Conservation (phyloP, 441 rosid genomes). For the Eruca vesicaria region DNA sequence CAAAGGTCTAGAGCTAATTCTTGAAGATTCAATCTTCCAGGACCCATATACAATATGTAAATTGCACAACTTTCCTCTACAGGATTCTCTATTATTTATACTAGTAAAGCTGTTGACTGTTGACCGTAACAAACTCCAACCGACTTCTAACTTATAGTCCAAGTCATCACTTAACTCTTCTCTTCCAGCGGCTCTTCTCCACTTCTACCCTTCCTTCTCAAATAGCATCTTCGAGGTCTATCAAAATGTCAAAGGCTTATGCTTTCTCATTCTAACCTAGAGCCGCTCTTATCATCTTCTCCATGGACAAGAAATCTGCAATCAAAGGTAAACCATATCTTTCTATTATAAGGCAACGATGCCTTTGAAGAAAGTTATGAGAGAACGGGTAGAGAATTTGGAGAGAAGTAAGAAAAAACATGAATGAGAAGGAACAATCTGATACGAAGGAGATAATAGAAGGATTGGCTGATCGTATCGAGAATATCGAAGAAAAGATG, state of each 20-base stretch:
- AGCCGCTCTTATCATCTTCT: not conserved
- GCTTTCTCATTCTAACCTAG: not conserved
- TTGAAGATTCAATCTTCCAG: too few relatives aligned
- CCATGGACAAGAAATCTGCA: not conserved
- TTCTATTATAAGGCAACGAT: not conserved
- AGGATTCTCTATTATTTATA: too few relatives aligned
- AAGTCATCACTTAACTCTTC: too few relatives aligned
- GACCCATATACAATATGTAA: too few relatives aligned
- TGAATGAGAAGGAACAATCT: not conserved
- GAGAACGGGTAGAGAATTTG: not conserved
- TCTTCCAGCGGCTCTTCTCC: too few relatives aligned
- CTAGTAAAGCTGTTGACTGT: too few relatives aligned
- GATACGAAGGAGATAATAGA: not conserved
- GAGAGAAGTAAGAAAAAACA: not conserved
- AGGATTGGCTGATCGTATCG: not conserved
- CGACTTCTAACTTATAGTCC: too few relatives aligned
- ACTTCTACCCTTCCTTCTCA: too few relatives aligned
- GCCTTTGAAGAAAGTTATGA: not conserved
- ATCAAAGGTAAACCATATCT: not conserved
- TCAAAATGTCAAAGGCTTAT: not conserved
- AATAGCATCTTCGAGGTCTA: too few relatives aligned
- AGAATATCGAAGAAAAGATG: not conserved
- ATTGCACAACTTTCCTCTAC: too few relatives aligned
- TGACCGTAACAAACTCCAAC: too few relatives aligned
- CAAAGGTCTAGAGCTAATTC: too few relatives aligned